phyloP scores from a whole-genome alignment of 202 grass and related monocot species.

The Cymbopogon flexuosus region DNA sequence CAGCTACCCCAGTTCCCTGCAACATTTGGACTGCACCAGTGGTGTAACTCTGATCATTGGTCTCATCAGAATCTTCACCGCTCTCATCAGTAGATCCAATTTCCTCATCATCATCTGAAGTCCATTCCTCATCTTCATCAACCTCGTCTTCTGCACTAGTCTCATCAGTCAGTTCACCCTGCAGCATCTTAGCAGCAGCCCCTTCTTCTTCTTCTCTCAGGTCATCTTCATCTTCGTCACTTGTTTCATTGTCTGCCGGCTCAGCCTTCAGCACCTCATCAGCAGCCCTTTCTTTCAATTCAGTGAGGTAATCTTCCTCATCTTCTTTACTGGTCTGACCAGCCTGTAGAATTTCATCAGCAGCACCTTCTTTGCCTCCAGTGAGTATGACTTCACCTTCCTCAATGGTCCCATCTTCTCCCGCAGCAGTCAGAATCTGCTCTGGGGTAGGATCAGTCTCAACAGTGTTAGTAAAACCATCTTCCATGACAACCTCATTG shows the following conservation, averaged over 20 bases:
- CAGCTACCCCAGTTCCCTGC: neutral
- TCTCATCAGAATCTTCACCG: neutral
- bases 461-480: neutral
- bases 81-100: neutral
- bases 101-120: constrained; percentile 17
- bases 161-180: neutral
- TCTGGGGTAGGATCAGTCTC: constrained; percentile 2
- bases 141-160: neutral
- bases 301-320: neutral
- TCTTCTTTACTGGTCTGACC: neutral
- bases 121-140: constrained; percentile 2
- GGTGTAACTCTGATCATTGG: neutral
- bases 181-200: neutral
- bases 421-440: neutral
- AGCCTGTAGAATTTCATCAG: neutral
- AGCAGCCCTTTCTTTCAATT: neutral
- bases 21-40: neutral
- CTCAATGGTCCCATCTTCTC: neutral
- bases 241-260: neutral
- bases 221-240: neutral
- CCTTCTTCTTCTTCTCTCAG: neutral
- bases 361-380: neutral
- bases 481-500: constrained; percentile 12
- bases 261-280: neutral
- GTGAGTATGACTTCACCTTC: neutral